Percentiles rank a stretch among this genome's conserved stretches.
Conservation (phyloP, 2,329 filamentous ascomycete species). For the Leptographium procerum region DNA sequence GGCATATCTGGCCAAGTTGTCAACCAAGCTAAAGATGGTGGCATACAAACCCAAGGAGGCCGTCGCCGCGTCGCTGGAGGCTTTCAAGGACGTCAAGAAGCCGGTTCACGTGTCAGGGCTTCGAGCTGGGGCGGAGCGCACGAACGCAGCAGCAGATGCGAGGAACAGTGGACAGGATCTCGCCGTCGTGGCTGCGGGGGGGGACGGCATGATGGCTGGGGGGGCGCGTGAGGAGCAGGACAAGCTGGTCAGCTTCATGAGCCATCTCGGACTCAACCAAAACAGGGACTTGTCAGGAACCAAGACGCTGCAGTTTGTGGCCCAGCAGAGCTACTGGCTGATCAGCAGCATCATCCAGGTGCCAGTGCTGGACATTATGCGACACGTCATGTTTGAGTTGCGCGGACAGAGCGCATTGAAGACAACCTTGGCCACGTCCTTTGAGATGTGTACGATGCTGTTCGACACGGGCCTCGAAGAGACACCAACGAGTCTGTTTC, state of each 20-base stretch:
- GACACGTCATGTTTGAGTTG: not conserved
- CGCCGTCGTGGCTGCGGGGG: not conserved
- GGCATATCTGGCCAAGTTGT: not conserved
- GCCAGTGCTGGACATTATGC: not conserved
- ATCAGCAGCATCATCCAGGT: not conserved
- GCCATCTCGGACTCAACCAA: not conserved
- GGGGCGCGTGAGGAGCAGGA: not conserved
- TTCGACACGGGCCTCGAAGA: not conserved
- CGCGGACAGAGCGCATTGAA: not conserved
- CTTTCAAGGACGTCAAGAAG: not conserved
- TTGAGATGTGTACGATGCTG: not conserved
- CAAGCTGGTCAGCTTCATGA: not conserved
- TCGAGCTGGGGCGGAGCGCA: not conserved
- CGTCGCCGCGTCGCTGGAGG: not conserved
- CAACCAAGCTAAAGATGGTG: conserved; percentile 1
- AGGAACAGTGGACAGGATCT: not conserved
- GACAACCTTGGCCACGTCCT: not conserved
- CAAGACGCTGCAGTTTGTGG: not conserved
- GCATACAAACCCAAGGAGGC: not conserved
- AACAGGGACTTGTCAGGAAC: not conserved
- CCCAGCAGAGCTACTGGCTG: not conserved
- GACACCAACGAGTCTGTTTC: not conserved
- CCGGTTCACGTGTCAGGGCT: not conserved
- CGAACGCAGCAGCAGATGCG: not conserved
- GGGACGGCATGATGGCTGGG: not conserved